phyloP scores from a whole-genome alignment of 352 stramenopile genomes.

The Phytophthora aleatoria region DNA sequence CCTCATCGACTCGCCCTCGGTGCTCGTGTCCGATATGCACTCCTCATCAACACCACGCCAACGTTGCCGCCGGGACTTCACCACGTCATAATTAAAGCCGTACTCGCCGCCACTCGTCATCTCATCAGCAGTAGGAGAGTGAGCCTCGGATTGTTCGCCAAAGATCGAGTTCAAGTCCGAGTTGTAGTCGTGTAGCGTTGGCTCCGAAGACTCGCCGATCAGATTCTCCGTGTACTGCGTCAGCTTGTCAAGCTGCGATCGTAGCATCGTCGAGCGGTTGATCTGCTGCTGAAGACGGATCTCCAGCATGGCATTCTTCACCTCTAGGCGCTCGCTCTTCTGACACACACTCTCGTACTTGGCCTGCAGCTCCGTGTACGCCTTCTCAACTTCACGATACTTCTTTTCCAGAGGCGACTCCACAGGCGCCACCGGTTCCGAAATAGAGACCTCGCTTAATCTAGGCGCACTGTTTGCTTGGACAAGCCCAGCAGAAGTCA shows the following conservation, averaged over 20 bases:
- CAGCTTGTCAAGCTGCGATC: slow-evolving; percentile 70
- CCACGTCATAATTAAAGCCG: slow-evolving; percentile 45
- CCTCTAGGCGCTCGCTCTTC: slow-evolving; percentile 56
- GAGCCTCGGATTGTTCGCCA: slow-evolving; percentile 46
- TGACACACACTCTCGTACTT: slow-evolving; percentile 55
- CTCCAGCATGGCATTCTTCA: slow-evolving; percentile 68
- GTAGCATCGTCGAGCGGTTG: slow-evolving; percentile 63
- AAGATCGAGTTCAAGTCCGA: slow-evolving; percentile 59
- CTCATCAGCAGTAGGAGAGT: slow-evolving; percentile 45
- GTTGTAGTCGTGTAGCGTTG: slow-evolving; percentile 50
- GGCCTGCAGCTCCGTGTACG: slow-evolving; percentile 56
- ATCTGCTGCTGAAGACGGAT: slow-evolving; percentile 70
- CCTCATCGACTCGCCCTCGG: slow-evolving; percentile 40
- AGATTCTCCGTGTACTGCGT: slow-evolving; percentile 75
- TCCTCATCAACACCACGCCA: slow-evolving; percentile 51
- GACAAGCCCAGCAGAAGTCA: slow-evolving; percentile 38
- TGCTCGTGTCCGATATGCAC: slow-evolving; percentile 66
- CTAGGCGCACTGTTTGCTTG: slow-evolving; percentile 14
- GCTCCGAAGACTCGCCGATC: slow-evolving; percentile 61
- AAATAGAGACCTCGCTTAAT: slow-evolving; percentile 30
- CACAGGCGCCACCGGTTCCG: slow-evolving; percentile 23
- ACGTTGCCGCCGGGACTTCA: slow-evolving; percentile 41
- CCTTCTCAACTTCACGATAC: slow-evolving; percentile 50
- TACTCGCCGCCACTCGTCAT: slow-evolving; percentile 43
- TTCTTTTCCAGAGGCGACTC: slow-evolving; percentile 48